Evolutionary conservation across 768 basidiomycete genomes (phyloP).

Genomic region (Phylloporus sp.): DNA sequence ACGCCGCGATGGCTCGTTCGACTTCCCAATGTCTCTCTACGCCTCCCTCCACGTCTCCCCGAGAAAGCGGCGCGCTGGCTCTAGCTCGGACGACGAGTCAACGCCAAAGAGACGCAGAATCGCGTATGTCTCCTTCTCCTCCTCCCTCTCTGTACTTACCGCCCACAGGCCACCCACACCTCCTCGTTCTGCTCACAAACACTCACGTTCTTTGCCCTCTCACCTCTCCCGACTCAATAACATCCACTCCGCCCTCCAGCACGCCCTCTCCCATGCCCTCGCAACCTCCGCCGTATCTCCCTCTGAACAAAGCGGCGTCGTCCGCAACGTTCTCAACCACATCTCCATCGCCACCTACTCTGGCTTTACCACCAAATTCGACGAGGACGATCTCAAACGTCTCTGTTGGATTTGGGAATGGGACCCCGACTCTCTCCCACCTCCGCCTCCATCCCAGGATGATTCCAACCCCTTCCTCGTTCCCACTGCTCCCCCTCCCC

Average conservation of each 20-base stretch:
- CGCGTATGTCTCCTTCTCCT: constrained; percentile 34
- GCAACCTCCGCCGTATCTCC: constrained; percentile 81
- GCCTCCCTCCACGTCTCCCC: constrained; percentile 58
- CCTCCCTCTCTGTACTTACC: constrained; percentile 2
- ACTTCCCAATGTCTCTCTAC: constrained; percentile 11
- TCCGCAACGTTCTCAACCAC: constrained; percentile 77
- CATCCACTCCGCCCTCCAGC: constrained; percentile 69
- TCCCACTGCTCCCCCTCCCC: constrained; percentile 33
- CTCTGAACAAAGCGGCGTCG: constrained; percentile 67
- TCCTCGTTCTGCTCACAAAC: constrained; percentile 45
- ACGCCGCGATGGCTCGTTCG: constrained; percentile 1
- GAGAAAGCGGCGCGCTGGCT: constrained; percentile 59
- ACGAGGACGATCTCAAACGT: constrained; percentile 64
- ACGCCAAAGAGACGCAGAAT: constrained; percentile 67
- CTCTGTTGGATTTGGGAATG: constrained; percentile 92
- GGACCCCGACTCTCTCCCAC: constrained; percentile 51
- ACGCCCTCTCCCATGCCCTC: constrained; percentile 80
- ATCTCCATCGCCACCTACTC: constrained; percentile 65
- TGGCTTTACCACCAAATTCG: constrained; percentile 61
- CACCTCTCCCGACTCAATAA: constrained; percentile 59
- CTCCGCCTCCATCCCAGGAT: constrained; percentile 29
- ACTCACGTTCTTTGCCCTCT: constrained; percentile 41
- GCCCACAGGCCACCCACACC: constrained; percentile 54
- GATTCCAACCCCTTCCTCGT: constrained; percentile 74
- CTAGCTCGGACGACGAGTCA: constrained; percentile 48